Percentiles rank a stretch among this genome's conserved stretches.
Conservation (phyloP, 2,329 filamentous ascomycete genomes). For the Neonectria neomacrospora region DNA sequence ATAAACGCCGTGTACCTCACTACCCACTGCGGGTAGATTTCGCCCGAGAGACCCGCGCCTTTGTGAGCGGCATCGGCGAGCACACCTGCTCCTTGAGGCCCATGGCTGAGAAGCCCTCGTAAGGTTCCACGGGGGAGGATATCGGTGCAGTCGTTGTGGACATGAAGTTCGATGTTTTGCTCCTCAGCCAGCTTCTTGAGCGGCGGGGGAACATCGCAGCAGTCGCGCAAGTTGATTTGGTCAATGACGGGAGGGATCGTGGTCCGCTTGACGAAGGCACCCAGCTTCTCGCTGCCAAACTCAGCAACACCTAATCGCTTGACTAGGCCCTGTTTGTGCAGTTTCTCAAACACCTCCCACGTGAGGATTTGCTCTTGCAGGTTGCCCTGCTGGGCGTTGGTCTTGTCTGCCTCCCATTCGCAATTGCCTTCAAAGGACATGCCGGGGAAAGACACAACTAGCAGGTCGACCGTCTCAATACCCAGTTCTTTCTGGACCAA, state of each 20-base stretch:
- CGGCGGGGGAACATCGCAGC: conserved; percentile 93
- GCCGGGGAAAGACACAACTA: conserved; percentile 93
- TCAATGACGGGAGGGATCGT: conserved; percentile 82
- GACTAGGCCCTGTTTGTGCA: conserved; percentile 78
- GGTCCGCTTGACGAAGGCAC: conserved; percentile 78
- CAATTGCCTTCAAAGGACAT: conserved; percentile 94
- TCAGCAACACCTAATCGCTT: conserved; percentile 86
- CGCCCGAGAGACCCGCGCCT: conserved; percentile 72
- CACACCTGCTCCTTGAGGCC: conserved; percentile 77
- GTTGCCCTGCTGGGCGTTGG: conserved; percentile 69
- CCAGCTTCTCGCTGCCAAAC: conserved; percentile 86
- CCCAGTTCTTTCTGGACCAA: conserved; percentile 84
- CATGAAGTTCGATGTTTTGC: conserved; percentile 85
- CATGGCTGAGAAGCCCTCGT: conserved; percentile 82
- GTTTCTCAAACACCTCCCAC: conserved; percentile 77
- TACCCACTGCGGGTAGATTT: conserved; percentile 91
- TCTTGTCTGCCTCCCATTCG: conserved; percentile 77
- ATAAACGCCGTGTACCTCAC: conserved; percentile 98
- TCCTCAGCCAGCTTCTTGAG: conserved; percentile 86
- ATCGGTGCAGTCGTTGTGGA: conserved; percentile 94
- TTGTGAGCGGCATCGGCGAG: conserved; percentile 69
- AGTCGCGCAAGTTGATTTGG: conserved; percentile 96
- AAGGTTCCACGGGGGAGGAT: conserved; percentile 88
- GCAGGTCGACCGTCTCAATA: conserved; percentile 80
- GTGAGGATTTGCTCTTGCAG: conserved; percentile 76